Evolutionary conservation across 345 rosid genomes (phyloP).

Genomic region (Camelina neglecta): DNA sequence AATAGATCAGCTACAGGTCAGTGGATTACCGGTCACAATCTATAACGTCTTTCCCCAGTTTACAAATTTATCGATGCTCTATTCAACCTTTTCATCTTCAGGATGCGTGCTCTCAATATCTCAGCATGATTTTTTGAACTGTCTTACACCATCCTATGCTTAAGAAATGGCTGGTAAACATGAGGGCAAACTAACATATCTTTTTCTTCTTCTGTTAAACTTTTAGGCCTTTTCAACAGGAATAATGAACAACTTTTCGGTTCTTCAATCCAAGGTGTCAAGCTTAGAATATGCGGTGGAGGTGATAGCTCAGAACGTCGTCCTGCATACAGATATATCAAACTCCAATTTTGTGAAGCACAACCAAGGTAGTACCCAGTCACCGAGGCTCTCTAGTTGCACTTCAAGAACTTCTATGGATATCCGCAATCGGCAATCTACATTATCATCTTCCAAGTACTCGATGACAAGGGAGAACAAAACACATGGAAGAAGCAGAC

Average conservation of each 20-base stretch:
- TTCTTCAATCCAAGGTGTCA: conserved; percentile 73
- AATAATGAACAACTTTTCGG: conserved; percentile 63
- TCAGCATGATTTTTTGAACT: neutral
- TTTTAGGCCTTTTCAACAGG: conserved; percentile 73
- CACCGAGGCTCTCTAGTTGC: conserved; percentile 71
- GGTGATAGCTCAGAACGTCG: conserved; percentile 52
- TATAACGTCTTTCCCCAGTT: neutral
- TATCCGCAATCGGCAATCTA: conserved; percentile 54
- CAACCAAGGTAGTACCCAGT: conserved; percentile 51
- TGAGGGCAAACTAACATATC: conserved; percentile 2
- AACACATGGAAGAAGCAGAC: conserved; percentile 53
- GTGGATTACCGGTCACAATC: conserved; percentile 17
- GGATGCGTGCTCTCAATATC: neutral
- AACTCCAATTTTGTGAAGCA: conserved; percentile 58
- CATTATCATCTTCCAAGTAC: conserved; percentile 53
- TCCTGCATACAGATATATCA: conserved; percentile 51
- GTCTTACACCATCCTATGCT: neutral
- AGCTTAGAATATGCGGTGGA: conserved; percentile 77
- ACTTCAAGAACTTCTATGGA: conserved; percentile 74
- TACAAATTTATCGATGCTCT: neutral
- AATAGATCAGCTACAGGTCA: conserved; percentile 85
- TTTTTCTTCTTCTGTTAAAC: conserved; percentile 14
- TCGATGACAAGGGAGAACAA: conserved; percentile 62
- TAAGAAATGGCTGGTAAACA: neutral
- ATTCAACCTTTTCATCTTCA: conserved; percentile 1